Base-by-base conservation (phyloP, 1,139 yeast genomes). In the Sugiyamaella xylanicola region DNA sequence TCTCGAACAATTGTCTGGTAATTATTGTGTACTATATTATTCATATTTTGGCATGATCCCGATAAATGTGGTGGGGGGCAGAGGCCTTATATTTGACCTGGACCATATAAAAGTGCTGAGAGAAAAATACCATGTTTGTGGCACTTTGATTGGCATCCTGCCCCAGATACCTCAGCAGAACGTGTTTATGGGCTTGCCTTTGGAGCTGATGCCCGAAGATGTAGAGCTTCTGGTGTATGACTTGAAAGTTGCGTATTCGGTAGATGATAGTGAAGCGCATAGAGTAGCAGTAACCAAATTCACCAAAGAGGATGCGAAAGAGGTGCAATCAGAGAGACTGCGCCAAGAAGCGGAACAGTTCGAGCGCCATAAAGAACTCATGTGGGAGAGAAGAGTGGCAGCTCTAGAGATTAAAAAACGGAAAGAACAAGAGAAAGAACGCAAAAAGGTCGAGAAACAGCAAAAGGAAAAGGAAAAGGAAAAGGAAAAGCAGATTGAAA, bases 121-220 rank as follows among this genome's bases (percentile, higher is more conserved):
- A 21, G 76, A 72, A 49, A 58, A 73, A 20, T 72, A 77, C 45
- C 78, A 80, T 42, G 78, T 93, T 0, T 77, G 85, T 41, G 99
- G 99, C 0, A 82, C 86, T 1, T 75, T 93, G 17, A 74, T 82
- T 1, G 99, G 99, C 0, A 86, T 96, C 0, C 72, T 93, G 39
- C 88, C 97, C 0, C 79, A 83, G 48, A 91, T 92, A 19, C 95
- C 98, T 1, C 99, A 93, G 69, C 99, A 93, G 65, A 92, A 90
- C 66, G 77, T 86, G 41, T 87, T 92, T 66, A 76, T 89, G 53
- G 95, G 97, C 0, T 74, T 92, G 2, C 99, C 99, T 0, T 72
- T 92, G 52, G 82, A 84, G 63, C 74, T 93, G 47, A 80, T 83
- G 73, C 71, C 82, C 0, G 95, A 87, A 71, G 98, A 93, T 64